Evolutionary conservation across 306 rosid genomes (phyloP).

Genomic region (Dalbergia cultrata): DNA sequence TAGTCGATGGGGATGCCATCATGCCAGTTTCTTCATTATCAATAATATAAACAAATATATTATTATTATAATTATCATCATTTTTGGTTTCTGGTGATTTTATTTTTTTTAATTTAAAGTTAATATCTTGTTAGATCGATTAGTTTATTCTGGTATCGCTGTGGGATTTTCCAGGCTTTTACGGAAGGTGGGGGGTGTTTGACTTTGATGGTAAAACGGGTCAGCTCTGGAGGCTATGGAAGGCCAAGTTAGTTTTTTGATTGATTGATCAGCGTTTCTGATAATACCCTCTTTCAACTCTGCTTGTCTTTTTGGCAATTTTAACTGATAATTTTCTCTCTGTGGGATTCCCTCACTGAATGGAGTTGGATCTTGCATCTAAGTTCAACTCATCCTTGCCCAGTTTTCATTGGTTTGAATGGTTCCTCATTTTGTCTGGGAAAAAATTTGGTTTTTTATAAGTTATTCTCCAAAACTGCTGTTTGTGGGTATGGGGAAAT

Average conservation of each 20-base stretch:
- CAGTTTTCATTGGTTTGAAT: slow-evolving; percentile 52
- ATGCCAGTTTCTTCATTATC: slow-evolving; percentile 57
- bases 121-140: slow-evolving; percentile 32
- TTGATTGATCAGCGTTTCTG: slow-evolving; percentile 40
- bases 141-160: slow-evolving; percentile 57
- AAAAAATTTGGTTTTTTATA: slow-evolving; percentile 30
- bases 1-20: slow-evolving; percentile 57
- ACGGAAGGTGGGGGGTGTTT: slow-evolving; percentile 70
- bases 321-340: slow-evolving; percentile 47
- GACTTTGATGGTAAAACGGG: slow-evolving; percentile 66
- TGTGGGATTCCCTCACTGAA: slow-evolving; percentile 51
- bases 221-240: slow-evolving; percentile 46
- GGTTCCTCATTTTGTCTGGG: slow-evolving; percentile 48
- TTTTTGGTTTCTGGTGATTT: neutral
- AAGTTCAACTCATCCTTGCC: slow-evolving; percentile 47
- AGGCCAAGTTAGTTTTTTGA: slow-evolving; percentile 48
- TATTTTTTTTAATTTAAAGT: slow-evolving; percentile 31
- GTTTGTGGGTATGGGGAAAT: slow-evolving; percentile 58
- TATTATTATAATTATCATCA: neutral
- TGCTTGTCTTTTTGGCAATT: slow-evolving; percentile 48
- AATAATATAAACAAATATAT: slow-evolving; percentile 3
- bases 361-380: slow-evolving; percentile 59
- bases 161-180: slow-evolving; percentile 76
- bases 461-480: neutral
- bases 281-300: slow-evolving; percentile 35